Base-by-base conservation (phyloP, 2,329 filamentous ascomycete species). In the Xylariaceae sp. region DNA sequence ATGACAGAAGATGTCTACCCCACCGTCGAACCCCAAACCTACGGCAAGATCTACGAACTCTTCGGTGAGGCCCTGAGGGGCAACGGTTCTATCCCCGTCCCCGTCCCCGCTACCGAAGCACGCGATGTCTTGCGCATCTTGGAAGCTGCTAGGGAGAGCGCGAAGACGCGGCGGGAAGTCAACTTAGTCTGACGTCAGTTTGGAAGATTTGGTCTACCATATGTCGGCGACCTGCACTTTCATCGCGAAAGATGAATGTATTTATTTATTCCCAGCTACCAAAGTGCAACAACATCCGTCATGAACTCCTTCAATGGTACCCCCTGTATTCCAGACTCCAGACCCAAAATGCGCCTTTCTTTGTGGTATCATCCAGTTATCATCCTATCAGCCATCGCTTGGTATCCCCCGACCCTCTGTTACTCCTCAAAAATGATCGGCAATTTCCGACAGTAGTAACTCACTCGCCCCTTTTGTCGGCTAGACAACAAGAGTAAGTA, bases 1-100 rank as follows among this genome's bases (percentile, higher is more conserved):
- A 62, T 76, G 3, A 66, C 64, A 38, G 71, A 71, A 38, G 65
- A 69, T 36, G 59, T 65, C 1, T 68, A 70, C 29, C 74, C 76
- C 2, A 82, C 80, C 3, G 66, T 83, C 3, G 66, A 78, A 55
- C 79, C 71, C 5, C 31, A 26, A 43, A 88, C 83, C 3, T 92
- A 87, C 59, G 67, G 68, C 15, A 73, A 75, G 51, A 83, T 85
- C 47, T 90, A 89, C 60, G 59, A 69, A 39, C 60, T 66, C 3
- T 66, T 76, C 33, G 73, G 64, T 11, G 63, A 63, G 49, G 68
- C 73, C 1, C 50, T 78, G 5, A 61, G 57, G 39, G 72, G 73
- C 1, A 65, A 64, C 41, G 69, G 69, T 26, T 65, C 73, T 31
- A 59, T 76, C 1, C 65, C 73, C 31, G 59, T 76, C 1, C 74